Conservation (phyloP, 306 rosid genomes). For the Rosa persica region DNA sequence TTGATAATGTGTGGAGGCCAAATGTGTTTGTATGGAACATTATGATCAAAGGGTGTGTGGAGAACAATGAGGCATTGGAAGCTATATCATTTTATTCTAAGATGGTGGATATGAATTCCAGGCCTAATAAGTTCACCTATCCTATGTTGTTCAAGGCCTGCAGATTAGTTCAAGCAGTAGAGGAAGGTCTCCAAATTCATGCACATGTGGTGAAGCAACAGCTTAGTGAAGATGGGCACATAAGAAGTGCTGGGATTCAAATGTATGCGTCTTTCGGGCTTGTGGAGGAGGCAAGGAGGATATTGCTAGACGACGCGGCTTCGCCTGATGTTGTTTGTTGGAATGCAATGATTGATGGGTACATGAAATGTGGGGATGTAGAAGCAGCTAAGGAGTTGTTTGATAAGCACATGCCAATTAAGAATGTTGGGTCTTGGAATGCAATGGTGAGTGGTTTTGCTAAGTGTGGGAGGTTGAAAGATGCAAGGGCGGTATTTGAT, state of each 20-base stretch:
- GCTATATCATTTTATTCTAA: slow-evolving; percentile 38
- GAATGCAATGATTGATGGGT: slow-evolving; percentile 62
- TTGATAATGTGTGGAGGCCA: slow-evolving; percentile 43
- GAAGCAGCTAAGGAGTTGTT: slow-evolving; percentile 49
- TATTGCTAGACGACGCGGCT: slow-evolving; percentile 30
- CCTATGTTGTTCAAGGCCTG: slow-evolving; percentile 61
- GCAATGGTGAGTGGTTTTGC: slow-evolving; percentile 57
- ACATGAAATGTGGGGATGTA: slow-evolving; percentile 44
- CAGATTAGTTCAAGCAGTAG: slow-evolving; percentile 30
- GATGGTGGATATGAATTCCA: slow-evolving; percentile 40
- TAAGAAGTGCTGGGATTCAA: slow-evolving; percentile 59
- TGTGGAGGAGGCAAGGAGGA: slow-evolving; percentile 37
- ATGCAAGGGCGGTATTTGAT: slow-evolving; percentile 48
- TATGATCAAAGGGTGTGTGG: slow-evolving; percentile 50
- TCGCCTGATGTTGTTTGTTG: slow-evolving; percentile 52
- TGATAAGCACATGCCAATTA: slow-evolving; percentile 28
- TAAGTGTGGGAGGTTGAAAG: slow-evolving; percentile 45
- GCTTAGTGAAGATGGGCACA: slow-evolving; percentile 42
- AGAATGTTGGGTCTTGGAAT: slow-evolving; percentile 56
- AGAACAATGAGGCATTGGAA: slow-evolving; percentile 35
- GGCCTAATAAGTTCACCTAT: slow-evolving; percentile 61
- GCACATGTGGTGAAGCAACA: slow-evolving; percentile 52
- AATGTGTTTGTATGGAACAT: slow-evolving; percentile 66
- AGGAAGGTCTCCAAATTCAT: slow-evolving; percentile 55
- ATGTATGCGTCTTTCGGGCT: slow-evolving; percentile 55